Evolutionary conservation across 257 asterid species (phyloP).

Genomic region (Gynochthodes officinalis): DNA sequence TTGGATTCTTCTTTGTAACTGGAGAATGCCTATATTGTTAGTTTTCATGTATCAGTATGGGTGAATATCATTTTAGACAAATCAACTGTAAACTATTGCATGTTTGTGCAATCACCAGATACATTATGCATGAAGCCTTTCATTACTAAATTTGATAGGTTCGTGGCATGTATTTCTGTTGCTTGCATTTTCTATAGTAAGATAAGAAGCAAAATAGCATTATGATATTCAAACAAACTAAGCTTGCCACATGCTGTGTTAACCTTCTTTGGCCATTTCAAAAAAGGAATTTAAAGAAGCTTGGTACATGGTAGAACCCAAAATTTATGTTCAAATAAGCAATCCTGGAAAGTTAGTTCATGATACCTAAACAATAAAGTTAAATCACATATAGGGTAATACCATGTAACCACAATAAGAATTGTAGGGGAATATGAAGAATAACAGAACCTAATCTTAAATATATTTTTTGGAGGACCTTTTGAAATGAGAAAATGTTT

Average conservation of each 20-base stretch:
- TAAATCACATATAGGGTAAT: background rate
- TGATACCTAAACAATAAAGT: background rate
- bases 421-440: no score
- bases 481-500: background rate
- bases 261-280: background rate
- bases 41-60: no score
- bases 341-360: background rate
- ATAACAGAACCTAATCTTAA: no score
- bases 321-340: background rate
- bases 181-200: background rate
- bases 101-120: no score
- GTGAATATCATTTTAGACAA: no score
- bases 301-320: background rate
- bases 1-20: no score
- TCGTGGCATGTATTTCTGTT: background rate
- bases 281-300: background rate
- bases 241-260: background rate
- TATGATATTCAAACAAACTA: background rate
- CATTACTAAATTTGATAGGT: background rate
- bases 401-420: background rate
- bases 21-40: no score
- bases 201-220: background rate
- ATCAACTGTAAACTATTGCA: no score
- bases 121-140: background rate
- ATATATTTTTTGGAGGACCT: background rate